A percentile compares a stretch with the other conserved stretches of the same genome.
phyloP scores from a whole-genome alignment of 306 rosid genomes.

The Lotus japonicus region DNA sequence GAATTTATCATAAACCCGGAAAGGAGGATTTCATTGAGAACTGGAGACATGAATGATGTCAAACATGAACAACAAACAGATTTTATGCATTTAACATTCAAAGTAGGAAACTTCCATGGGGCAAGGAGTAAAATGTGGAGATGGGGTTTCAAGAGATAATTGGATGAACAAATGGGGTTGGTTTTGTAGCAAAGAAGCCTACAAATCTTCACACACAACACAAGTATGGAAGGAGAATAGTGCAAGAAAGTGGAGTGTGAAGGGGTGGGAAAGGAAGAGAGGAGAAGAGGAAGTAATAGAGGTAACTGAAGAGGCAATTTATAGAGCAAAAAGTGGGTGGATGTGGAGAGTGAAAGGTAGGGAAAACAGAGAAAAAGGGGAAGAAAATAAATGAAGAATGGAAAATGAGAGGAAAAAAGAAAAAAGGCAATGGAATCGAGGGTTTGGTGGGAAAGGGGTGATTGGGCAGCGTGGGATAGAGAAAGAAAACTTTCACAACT shows the following conservation, averaged over 20 bases:
- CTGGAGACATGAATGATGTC: slow-evolving; percentile 80
- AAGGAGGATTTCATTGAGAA: slow-evolving; percentile 88
- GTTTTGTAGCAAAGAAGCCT: neutral
- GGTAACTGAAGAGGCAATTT: slow-evolving; percentile 31
- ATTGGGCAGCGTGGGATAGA: slow-evolving; percentile 21
- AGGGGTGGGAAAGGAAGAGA: neutral
- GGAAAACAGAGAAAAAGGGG: neutral
- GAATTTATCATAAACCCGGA: slow-evolving; percentile 86
- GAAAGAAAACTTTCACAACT: slow-evolving; percentile 23
- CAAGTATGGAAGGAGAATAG: slow-evolving; percentile 21
- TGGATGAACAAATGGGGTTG: neutral
- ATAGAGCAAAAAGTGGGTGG: slow-evolving; percentile 32
- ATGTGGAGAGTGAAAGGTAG: neutral
- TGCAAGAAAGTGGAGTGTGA: neutral
- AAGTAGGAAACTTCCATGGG: neutral
- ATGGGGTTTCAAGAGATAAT: too few species aligned
- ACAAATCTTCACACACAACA: too few species aligned
- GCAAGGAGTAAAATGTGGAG: neutral
- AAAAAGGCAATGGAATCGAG: slow-evolving; percentile 30
- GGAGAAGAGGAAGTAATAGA: slow-evolving; percentile 34
- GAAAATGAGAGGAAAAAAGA: neutral
- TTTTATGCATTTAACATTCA: slow-evolving; percentile 22
- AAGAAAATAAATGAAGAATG: neutral
- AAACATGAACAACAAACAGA: slow-evolving; percentile 39
- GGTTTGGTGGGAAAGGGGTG: slow-evolving; percentile 16